Percentiles rank a stretch among this genome's conserved stretches.
These are phyloP conservation scores for Boehmeria nivea DNA, from an alignment of 306 rosid genomes.

Conservation along the genomic window DNA sequence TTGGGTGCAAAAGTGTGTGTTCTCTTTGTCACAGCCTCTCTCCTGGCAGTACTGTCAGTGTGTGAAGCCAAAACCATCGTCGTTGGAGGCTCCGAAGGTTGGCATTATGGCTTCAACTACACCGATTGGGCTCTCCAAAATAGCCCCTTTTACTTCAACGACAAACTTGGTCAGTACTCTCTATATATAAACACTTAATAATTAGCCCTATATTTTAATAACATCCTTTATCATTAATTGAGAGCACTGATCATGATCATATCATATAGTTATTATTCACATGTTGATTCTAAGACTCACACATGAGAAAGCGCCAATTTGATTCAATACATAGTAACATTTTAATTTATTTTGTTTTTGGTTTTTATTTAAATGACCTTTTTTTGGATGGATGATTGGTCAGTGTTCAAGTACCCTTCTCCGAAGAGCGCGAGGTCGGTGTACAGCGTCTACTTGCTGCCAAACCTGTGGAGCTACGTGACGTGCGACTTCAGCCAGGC, in stretches of 20 bases:
- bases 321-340: too few species aligned
- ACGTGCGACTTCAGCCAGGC: constrained; percentile 48
- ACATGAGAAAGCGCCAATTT: too few species aligned
- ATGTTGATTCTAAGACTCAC: too few species aligned
- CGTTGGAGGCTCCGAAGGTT: constrained; percentile 59
- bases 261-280: too few species aligned
- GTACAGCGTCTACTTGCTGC: constrained; percentile 36
- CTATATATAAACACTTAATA: neutral
- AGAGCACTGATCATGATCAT: too few species aligned
- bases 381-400: neutral
- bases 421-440: constrained; percentile 2
- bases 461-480: constrained; percentile 40
- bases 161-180: constrained; percentile 28
- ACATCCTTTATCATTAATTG: neutral
- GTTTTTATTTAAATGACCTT: neutral
- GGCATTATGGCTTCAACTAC: constrained; percentile 55
- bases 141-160: constrained; percentile 48
- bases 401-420: constrained; percentile 23
- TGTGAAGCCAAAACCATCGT: constrained; percentile 31
- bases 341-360: too few species aligned
- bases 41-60: neutral
- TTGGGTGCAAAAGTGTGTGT: neutral
- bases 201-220: too few species aligned
- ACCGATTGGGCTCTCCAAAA: constrained; percentile 45
- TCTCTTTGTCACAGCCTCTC: constrained; percentile 13